phyloP scores from a whole-genome alignment of 2,329 filamentous ascomycete species.

The Verticillium zaregamsianum region DNA sequence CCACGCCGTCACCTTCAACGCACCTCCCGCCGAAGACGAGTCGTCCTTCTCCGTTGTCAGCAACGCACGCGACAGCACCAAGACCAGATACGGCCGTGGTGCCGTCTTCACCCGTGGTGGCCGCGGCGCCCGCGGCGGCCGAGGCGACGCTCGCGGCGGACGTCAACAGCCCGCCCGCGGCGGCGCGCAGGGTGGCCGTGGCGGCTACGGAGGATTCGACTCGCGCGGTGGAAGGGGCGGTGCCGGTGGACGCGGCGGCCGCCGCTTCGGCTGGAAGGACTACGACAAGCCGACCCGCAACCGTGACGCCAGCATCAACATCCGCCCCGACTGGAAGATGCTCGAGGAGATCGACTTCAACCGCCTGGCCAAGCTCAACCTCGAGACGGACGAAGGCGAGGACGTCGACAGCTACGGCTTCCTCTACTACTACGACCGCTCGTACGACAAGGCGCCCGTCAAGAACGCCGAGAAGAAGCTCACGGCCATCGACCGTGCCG shows the following conservation, averaged over 20 bases:
- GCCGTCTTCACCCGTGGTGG: conserved; percentile 79
- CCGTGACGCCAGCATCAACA: conserved; percentile 91
- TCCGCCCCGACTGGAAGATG: conserved; percentile 92
- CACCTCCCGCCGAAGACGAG: conserved; percentile 91
- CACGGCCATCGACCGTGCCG: conserved; percentile 83
- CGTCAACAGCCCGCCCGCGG: conserved; percentile 61
- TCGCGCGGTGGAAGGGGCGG: conserved; percentile 69
- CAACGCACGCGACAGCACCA: conserved; percentile 81
- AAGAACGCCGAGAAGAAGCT: conserved; percentile 86
- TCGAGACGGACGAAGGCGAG: conserved; percentile 91
- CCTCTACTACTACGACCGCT: conserved; percentile 96
- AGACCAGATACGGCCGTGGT: conserved; percentile 84
- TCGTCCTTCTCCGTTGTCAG: conserved; percentile 97
- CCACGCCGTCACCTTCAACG: conserved; percentile 80
- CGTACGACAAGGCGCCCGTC: conserved; percentile 89
- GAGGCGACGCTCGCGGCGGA: conserved; percentile 56
- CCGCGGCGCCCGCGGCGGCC: conserved; percentile 73
- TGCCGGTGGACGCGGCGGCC: conserved; percentile 68
- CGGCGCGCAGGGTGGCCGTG: conserved; percentile 49
- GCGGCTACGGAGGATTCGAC: conserved; percentile 66
- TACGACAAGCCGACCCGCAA: conserved; percentile 97
- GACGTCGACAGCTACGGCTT: conserved; percentile 95
- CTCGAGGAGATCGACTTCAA: conserved; percentile 99
- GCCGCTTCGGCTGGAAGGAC: conserved; percentile 97
- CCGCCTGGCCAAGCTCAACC: conserved; percentile 89